Conservation (phyloP, 305 asterid species). For the Fraxinus xanthoxyloides region DNA sequence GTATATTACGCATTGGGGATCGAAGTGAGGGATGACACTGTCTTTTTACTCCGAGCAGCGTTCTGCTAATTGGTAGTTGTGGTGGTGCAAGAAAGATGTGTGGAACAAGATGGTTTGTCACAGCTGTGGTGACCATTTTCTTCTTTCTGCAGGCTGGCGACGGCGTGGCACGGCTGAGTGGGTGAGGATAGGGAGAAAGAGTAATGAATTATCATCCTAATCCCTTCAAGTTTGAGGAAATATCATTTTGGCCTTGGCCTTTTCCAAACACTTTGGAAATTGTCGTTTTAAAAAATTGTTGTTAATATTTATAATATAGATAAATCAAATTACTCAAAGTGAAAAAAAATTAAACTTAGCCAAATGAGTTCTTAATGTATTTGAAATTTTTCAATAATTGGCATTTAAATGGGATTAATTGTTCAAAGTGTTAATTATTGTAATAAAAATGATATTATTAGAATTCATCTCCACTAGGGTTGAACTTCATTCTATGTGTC, state of each 20-base stretch:
- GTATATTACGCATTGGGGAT: slow-evolving; percentile 13
- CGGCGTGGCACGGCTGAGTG: neutral
- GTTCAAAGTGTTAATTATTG: neutral
- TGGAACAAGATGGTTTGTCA: slow-evolving; percentile 27
- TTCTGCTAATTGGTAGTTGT: neutral
- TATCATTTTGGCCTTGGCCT: neutral
- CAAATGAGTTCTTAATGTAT: neutral
- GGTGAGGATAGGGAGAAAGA: neutral
- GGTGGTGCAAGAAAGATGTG: slow-evolving; percentile 22
- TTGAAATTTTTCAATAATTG: neutral
- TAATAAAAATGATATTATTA: too few relatives aligned
- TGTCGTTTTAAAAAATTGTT: neutral
- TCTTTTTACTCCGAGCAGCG: neutral
- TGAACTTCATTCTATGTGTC: too few relatives aligned
- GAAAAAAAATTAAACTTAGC: neutral
- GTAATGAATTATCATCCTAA: neutral
- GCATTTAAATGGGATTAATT: neutral
- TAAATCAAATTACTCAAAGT: neutral
- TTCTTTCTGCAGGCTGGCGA: slow-evolving; percentile 10
- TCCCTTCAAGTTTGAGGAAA: slow-evolving; percentile 20
- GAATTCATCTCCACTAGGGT: too few relatives aligned
- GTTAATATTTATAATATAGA: neutral
- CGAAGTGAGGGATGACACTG: slow-evolving; percentile 8
- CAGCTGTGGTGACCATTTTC: slow-evolving; percentile 30
- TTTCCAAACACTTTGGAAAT: neutral